phyloP scores from a whole-genome alignment of 225 moss, liverwort and hornwort species.

The Polytrichum commune region DNA sequence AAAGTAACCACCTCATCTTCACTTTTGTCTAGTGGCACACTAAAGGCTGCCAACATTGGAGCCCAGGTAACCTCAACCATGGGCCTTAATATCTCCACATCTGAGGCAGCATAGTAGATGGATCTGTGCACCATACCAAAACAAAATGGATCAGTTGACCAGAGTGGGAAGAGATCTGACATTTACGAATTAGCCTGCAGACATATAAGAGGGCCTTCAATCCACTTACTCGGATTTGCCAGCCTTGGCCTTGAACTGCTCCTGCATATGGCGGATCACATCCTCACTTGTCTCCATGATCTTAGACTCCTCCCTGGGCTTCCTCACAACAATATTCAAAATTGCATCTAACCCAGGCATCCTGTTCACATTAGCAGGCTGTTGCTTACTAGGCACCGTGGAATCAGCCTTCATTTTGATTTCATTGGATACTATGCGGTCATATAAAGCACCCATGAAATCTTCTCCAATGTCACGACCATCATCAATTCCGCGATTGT shows the following conservation, averaged over 20 bases:
- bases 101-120: constrained; percentile 95
- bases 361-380: constrained; percentile 82
- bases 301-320: constrained; percentile 85
- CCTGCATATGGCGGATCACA: constrained; percentile 99
- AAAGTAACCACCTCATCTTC: constrained; percentile 98
- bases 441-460: constrained; percentile 86
- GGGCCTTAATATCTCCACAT: constrained; percentile 94
- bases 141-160: constrained; percentile 9
- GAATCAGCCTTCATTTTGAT: constrained; percentile 99
- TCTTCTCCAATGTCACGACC: constrained; percentile 96
- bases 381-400: constrained; percentile 77
- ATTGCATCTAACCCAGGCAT: constrained; percentile 92
- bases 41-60: constrained; percentile 99
- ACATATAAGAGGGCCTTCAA: background rate
- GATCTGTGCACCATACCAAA: constrained; percentile 56
- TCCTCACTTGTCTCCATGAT: constrained; percentile 98
- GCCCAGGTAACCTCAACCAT: constrained; percentile 99
- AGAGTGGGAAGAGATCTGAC: background rate
- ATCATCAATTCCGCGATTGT: constrained; percentile 99
- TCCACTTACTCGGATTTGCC: constrained; percentile 95
- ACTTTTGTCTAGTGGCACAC: constrained; percentile 98
- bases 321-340: constrained; percentile 93
- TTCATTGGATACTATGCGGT: constrained; percentile 91
- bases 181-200: too few relatives aligned
- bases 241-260: constrained; percentile 98